Conservation (phyloP, 495 filamentous ascomycete species). For the Darksidea phi region DNA sequence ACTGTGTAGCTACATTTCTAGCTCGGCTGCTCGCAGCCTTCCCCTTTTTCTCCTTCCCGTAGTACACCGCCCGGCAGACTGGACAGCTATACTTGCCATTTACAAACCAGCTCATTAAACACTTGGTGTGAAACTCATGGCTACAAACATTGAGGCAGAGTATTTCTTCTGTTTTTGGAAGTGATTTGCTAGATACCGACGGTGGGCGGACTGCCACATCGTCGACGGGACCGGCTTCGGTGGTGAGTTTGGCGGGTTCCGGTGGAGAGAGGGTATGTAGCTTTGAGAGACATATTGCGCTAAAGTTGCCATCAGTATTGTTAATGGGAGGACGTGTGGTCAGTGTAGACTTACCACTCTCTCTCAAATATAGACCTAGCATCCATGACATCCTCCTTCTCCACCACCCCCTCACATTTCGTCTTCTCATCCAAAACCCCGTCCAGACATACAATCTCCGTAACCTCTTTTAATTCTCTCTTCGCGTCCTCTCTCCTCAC, state of each 20-base stretch:
- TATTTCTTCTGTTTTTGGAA: conserved; percentile 8
- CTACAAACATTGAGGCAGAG: conserved; percentile 16
- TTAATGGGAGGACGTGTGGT: too few species aligned
- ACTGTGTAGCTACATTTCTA: too few species aligned
- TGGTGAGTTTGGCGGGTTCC: conserved; percentile 5
- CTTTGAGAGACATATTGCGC: conserved; percentile 26
- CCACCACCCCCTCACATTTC: not conserved
- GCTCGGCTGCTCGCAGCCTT: not conserved
- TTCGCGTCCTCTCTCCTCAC: conserved; percentile 7
- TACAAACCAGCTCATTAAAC: conserved; percentile 21
- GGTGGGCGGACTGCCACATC: not conserved
- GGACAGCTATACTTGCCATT: conserved; percentile 21
- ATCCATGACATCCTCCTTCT: not conserved
- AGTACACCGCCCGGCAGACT: conserved; percentile 26
- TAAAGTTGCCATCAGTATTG: not conserved
- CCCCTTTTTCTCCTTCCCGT: not conserved
- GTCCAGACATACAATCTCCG: not conserved
- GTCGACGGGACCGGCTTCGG: not conserved
- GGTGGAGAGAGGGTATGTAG: conserved; percentile 13
- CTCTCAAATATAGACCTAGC: not conserved
- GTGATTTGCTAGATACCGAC: not conserved
- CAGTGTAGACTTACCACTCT: conserved; percentile 15
- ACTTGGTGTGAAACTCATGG: conserved; percentile 29
- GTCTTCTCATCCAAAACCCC: not conserved
- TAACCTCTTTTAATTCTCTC: conserved; percentile 14